Percentiles rank a stretch among this genome's conserved stretches.
Conservation (phyloP, 208 protist genomes). For the Crithidia sp. region DNA sequence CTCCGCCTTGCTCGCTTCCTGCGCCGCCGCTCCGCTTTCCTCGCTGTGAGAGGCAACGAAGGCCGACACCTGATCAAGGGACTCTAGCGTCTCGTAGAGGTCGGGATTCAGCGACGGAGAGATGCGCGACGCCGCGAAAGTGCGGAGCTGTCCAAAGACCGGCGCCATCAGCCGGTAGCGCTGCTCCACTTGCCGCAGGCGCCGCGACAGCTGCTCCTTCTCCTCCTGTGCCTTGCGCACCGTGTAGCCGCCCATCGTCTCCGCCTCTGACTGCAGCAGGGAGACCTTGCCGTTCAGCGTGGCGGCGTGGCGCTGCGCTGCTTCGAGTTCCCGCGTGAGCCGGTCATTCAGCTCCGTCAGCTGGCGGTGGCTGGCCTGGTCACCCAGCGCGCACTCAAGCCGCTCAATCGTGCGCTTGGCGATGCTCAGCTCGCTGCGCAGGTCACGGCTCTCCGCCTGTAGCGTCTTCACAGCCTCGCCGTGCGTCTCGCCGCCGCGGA, state of each 20-base stretch:
- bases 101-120: slow-evolving; percentile 47
- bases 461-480: slow-evolving; percentile 53
- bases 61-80: slow-evolving; percentile 53
- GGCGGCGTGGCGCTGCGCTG: slow-evolving; percentile 51
- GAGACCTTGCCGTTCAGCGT: slow-evolving; percentile 66
- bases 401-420: slow-evolving; percentile 87
- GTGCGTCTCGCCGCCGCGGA: slow-evolving; percentile 17
- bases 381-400: slow-evolving; percentile 80
- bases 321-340: slow-evolving; percentile 59
- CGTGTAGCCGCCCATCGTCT: slow-evolving; percentile 71
- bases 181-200: slow-evolving; percentile 68
- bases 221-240: slow-evolving; percentile 79
- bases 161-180: slow-evolving; percentile 55
- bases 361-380: slow-evolving; percentile 71
- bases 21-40: neutral
- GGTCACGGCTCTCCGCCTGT: slow-evolving; percentile 59
- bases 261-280: slow-evolving; percentile 77
- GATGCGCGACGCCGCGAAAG: slow-evolving; percentile 51
- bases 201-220: slow-evolving; percentile 68
- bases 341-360: slow-evolving; percentile 80
- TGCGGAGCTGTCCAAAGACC: slow-evolving; percentile 69
- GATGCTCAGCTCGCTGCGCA: slow-evolving; percentile 67
- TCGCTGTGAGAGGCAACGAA: neutral
- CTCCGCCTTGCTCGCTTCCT: neutral
- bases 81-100: slow-evolving; percentile 55